Evolutionary conservation across 1,284 basidiomycete genomes (phyloP).

Genomic region (Erythrobasidium hasegawianum): DNA sequence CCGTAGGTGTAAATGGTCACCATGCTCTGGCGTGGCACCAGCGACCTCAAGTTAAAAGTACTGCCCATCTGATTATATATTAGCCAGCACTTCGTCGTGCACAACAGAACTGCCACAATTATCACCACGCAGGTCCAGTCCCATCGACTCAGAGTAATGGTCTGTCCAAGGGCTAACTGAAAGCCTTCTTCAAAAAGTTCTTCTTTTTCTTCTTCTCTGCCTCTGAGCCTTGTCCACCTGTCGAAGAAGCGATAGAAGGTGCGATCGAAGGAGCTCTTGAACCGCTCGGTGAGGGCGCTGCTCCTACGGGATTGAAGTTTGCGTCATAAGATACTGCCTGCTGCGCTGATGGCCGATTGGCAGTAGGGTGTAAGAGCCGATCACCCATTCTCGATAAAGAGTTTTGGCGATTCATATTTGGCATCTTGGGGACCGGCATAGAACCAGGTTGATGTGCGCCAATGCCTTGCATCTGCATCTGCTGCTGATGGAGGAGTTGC

Average conservation of each 20-base stretch:
- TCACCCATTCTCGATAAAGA: neutral
- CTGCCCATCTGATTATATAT: no score
- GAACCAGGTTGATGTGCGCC: neutral
- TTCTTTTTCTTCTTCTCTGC: conserved; percentile 36
- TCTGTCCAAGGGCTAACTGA: no score
- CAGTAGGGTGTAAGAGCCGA: neutral
- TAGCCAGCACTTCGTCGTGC: no score
- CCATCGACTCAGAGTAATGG: no score
- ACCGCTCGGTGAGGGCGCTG: neutral
- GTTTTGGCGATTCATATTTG: conserved; percentile 2
- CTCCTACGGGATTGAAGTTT: conserved; percentile 20
- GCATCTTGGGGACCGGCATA: conserved; percentile 7
- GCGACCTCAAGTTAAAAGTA: no score
- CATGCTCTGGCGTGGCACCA: no score
- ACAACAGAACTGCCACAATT: no score
- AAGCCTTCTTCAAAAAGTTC: conserved; percentile 32
- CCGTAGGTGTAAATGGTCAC: no score
- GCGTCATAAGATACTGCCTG: conserved; percentile 23
- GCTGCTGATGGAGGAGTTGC: conserved; percentile 13
- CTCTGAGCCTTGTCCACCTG: neutral
- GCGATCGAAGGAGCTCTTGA: conserved; percentile 28
- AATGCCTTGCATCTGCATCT: conserved; percentile 1
- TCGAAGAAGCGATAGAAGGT: conserved; percentile 10
- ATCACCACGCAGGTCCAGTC: no score
- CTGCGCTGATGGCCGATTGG: neutral